phyloP scores from a whole-genome alignment of 495 filamentous ascomycete species.

The Penicillium egyptiacum region DNA sequence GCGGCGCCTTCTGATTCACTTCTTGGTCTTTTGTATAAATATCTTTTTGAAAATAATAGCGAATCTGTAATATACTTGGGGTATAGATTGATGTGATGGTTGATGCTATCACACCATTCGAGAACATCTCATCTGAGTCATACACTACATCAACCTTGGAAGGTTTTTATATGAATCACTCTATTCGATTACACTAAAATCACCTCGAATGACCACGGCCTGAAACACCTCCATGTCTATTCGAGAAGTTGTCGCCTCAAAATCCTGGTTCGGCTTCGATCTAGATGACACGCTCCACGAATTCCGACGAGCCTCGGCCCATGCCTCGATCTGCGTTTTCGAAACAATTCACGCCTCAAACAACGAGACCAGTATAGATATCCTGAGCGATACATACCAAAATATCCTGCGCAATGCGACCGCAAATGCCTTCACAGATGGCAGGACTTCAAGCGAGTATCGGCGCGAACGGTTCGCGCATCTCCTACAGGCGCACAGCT shows the following conservation, averaged over 20 bases:
- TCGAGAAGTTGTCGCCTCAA: constrained; percentile 7
- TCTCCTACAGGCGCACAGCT: constrained; percentile 25
- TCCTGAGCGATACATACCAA: constrained; percentile 24
- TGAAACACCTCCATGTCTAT: constrained; percentile 2
- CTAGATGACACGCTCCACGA: constrained; percentile 47
- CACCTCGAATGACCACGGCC: neutral
- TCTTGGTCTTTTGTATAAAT: constrained; percentile 14
- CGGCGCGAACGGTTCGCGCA: constrained; percentile 36
- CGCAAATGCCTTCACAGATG: constrained; percentile 38
- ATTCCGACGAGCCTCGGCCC: constrained; percentile 35
- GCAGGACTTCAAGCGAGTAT: constrained; percentile 38
- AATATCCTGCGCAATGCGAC: constrained; percentile 31
- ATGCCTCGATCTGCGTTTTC: constrained; percentile 29
- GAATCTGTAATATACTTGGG: constrained; percentile 8
- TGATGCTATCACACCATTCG: constrained; percentile 2
- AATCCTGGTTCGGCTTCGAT: constrained; percentile 42
- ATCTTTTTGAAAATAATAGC: constrained; percentile 8
- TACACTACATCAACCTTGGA: neutral
- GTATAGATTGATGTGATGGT: neutral
- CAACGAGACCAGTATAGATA: constrained; percentile 10
- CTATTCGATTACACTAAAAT: neutral
- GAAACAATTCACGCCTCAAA: constrained; percentile 16
- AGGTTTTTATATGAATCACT: neutral
- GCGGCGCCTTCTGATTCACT: constrained; percentile 59
- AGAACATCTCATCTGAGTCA: constrained; percentile 2